Percentiles rank a stretch among this genome's conserved stretches.
These are phyloP conservation scores for Russula brevipes DNA, from an alignment of 768 basidiomycete genomes.

Conservation along the genomic window DNA sequence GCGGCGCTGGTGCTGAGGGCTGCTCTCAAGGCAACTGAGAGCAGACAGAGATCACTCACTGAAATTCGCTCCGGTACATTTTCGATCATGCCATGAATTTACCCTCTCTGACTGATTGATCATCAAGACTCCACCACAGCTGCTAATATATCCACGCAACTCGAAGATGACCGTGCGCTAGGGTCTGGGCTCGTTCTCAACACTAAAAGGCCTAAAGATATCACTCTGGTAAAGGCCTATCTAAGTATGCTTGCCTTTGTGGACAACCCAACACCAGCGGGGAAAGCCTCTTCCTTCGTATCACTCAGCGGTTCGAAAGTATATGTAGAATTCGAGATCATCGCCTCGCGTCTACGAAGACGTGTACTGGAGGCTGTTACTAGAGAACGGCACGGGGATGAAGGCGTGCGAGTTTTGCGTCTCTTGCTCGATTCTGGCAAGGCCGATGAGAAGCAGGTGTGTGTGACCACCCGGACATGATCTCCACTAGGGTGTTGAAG, in stretches of 20 bases:
- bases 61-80: constrained; percentile 60
- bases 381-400: constrained; percentile 75
- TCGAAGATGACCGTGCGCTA: constrained; percentile 60
- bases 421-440: constrained; percentile 79
- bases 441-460: constrained; percentile 93
- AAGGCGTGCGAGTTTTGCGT: constrained; percentile 77
- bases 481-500: constrained; percentile 9
- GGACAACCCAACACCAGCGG: constrained; percentile 75
- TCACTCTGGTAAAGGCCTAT: constrained; percentile 69
- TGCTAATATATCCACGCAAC: constrained; percentile 55
- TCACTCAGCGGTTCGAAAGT: constrained; percentile 59
- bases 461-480: background rate
- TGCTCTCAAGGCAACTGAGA: constrained; percentile 63
- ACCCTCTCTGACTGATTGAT: background rate
- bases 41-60: constrained; percentile 51
- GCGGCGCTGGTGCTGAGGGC: constrained; percentile 70
- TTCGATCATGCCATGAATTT: background rate
- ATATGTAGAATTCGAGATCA: constrained; percentile 73
- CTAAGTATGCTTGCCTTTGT: constrained; percentile 72
- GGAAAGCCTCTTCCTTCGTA: constrained; percentile 65
- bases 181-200: constrained; percentile 55
- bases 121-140: constrained; percentile 58
- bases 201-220: constrained; percentile 46
- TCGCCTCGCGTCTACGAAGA: constrained; percentile 60
- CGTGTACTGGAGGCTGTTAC: constrained; percentile 73